Evolutionary conservation across 441 rosid species (phyloP), one percentile per base, ranked within the genome.

Genomic region (Breynia disticha): DNA sequence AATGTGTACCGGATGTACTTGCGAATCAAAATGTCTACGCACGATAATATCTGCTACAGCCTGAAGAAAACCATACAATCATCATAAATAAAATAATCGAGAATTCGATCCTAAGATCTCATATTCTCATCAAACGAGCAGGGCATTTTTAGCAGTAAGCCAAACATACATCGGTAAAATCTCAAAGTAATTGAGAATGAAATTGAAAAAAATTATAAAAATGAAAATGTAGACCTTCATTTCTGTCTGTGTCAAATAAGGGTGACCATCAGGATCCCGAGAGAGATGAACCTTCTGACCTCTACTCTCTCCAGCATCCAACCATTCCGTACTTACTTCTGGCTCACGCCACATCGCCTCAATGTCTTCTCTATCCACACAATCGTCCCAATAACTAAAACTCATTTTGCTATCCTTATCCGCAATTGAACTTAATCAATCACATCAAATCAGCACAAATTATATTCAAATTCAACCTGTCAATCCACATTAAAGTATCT

Each of bases 261-360:
- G 77, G 60, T 91, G 82, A 2, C 98, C 98, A 60, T 86, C 95
- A 46, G 95, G 94, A 82, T 91, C 98, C 63, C 95, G 76, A 11
- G 98, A 91, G 55, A 91, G 76, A 54, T 84, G 95, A 75, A 91
- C 82, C 61, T 76, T 87, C 53, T 82, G 89, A 16, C 83, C 95
- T 73, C 48, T 70, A 44, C 80, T 66, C 75, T 91, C 98, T 39
- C 98, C 97, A 60, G 80, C 95, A 55, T 77, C 81, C 54, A 81
- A 41, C 98, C 98, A 93, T 64, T 93, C 95, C 44, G 71, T 72
- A 57, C 78, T 70, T 38, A 93, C 90, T 18, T 79, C 83, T 63
- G 86, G 84, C 52, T 74, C 76, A 66, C 63, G 48, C 98, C 97
- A 88, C 98, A 93, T 84, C 54, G 76, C 87, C 61, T 81, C 83